Conservation (phyloP, 2,329 filamentous ascomycete genomes). For the Paecilomyces fulvus region DNA sequence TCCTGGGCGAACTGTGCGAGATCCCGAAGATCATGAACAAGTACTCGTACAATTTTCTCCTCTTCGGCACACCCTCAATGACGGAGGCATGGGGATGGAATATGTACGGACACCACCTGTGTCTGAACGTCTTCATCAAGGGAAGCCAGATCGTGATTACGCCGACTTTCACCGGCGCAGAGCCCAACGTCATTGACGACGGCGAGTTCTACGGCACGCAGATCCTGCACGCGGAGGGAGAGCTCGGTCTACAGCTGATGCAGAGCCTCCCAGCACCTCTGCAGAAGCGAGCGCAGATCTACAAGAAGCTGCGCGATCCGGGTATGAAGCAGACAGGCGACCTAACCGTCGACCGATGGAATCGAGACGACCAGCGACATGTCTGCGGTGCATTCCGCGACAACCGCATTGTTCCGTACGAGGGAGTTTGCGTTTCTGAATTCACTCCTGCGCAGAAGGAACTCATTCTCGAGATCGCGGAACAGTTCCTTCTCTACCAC, state of each 20-base stretch:
- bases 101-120: slow-evolving; percentile 73
- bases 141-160: slow-evolving; percentile 57
- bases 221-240: slow-evolving; percentile 58
- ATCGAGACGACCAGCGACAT: slow-evolving; percentile 71
- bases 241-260: slow-evolving; percentile 60
- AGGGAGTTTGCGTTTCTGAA: slow-evolving; percentile 52
- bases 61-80: slow-evolving; percentile 57
- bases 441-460: slow-evolving; percentile 40
- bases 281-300: slow-evolving; percentile 45
- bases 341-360: slow-evolving; percentile 50
- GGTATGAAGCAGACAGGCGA: background rate
- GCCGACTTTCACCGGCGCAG: slow-evolving; percentile 72
- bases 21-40: slow-evolving; percentile 60
- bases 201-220: slow-evolving; percentile 55
- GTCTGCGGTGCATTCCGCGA: slow-evolving; percentile 70
- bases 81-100: slow-evolving; percentile 60
- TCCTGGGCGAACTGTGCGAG: slow-evolving; percentile 60
- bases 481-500: slow-evolving; percentile 61
- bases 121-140: slow-evolving; percentile 62
- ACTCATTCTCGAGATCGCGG: slow-evolving; percentile 50
- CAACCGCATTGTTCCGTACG: slow-evolving; percentile 66
- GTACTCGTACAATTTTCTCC: slow-evolving; percentile 65
- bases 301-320: slow-evolving; percentile 8
- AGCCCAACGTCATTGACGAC: slow-evolving; percentile 65
- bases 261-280: slow-evolving; percentile 45